These are phyloP conservation scores for Penicillium sp. DNA, from an alignment of 2,329 filamentous ascomycete genomes.

Conservation along the genomic window DNA sequence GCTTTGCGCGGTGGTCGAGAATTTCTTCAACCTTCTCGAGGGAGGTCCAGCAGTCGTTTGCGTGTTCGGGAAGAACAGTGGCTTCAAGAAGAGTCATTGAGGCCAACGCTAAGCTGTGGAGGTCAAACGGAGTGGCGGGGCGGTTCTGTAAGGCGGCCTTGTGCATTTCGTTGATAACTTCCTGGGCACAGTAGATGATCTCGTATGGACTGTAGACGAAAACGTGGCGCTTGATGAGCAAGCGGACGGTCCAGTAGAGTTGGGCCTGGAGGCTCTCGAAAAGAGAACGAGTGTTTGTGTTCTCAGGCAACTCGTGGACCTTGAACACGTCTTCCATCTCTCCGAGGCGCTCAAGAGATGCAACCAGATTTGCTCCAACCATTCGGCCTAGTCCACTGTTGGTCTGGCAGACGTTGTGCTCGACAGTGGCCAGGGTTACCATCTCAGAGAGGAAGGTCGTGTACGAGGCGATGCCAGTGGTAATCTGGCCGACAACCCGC, in stretches of 20 bases:
- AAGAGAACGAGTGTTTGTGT: conserved; percentile 26
- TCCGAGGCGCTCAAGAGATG: conserved; percentile 39
- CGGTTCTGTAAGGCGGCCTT: conserved; percentile 32
- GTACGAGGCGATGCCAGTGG: conserved; percentile 39
- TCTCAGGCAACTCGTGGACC: conserved; percentile 26
- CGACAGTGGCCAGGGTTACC: conserved; percentile 32
- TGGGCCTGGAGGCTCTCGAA: conserved; percentile 40
- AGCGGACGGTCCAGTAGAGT: conserved; percentile 43
- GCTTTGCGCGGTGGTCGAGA: conserved; percentile 45
- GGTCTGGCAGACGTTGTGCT: conserved; percentile 36
- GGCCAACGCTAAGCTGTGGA: conserved; percentile 42
- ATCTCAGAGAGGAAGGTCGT: conserved; percentile 39
- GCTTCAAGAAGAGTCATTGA: conserved; percentile 44
- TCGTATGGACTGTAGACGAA: conserved; percentile 43
- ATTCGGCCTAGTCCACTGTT: conserved; percentile 37
- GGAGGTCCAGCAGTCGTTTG: conserved; percentile 39
- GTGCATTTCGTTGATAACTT: conserved; percentile 41
- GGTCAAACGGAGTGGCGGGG: conserved; percentile 39
- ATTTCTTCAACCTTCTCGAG: conserved; percentile 54
- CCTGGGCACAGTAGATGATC: conserved; percentile 41
- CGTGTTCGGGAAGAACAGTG: conserved; percentile 39
- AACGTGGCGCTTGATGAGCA: conserved; percentile 44
- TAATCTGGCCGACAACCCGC: conserved; percentile 35
- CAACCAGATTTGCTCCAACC: conserved; percentile 36
- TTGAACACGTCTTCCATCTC: conserved; percentile 37